phyloP scores from a whole-genome alignment of 768 basidiomycete genomes.

The Pseudohyphozyma bogoriensis region DNA sequence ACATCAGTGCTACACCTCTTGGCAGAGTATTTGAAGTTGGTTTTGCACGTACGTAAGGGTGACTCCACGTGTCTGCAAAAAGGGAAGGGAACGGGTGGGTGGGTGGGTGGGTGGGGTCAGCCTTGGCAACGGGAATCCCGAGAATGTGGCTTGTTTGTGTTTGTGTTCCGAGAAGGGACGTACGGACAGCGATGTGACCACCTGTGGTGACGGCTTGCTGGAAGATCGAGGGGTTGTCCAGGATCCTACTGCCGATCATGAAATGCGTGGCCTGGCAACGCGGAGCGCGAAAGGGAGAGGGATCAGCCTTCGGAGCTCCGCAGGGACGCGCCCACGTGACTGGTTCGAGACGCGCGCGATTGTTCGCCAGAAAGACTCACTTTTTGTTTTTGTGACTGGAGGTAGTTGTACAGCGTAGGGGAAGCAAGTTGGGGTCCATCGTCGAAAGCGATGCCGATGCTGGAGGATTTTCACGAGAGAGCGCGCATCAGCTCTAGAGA shows the following conservation, averaged over 20 bases:
- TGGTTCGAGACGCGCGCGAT: background rate
- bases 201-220: conserved; percentile 43
- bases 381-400: conserved; percentile 51
- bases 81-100: too few species aligned
- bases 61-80: conserved; percentile 53
- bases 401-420: conserved; percentile 52
- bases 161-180: conserved; percentile 31
- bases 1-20: background rate
- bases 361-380: background rate
- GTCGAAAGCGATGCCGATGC: conserved; percentile 54
- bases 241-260: conserved; percentile 63
- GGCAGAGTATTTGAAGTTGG: too few species aligned
- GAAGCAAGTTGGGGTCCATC: conserved; percentile 58
- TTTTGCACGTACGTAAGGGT: conserved; percentile 40
- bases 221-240: conserved; percentile 52
- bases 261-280: conserved; percentile 85
- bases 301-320: too few species aligned
- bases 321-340: background rate
- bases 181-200: conserved; percentile 39
- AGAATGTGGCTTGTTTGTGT: too few species aligned
- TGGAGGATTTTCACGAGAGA: background rate
- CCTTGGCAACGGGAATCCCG: background rate
- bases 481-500: background rate
- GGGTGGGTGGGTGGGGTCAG: too few species aligned
- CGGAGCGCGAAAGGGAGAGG: background rate